Conservation (phyloP, 345 rosid species). For the Citrus trifoliata region DNA sequence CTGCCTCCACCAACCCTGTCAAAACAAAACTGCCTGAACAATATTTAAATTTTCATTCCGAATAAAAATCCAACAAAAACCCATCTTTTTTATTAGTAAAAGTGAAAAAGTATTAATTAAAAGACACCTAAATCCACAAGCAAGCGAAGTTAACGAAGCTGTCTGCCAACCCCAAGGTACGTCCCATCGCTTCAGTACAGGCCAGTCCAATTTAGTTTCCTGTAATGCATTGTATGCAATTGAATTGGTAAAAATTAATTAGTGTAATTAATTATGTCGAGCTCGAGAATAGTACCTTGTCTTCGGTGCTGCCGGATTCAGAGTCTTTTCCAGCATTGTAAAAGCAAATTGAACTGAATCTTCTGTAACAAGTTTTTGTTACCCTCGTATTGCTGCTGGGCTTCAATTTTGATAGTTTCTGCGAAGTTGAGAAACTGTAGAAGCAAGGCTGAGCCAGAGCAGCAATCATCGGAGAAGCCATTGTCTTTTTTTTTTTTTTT, state of each 20-base stretch:
- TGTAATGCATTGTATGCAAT: neutral
- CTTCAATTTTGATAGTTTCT: constrained; percentile 17
- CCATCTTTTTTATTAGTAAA: too few species aligned
- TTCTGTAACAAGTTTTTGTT: constrained; percentile 16
- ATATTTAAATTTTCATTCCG: constrained; percentile 29
- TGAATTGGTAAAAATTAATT: too few species aligned
- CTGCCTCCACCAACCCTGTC: constrained; percentile 78
- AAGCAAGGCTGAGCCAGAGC: constrained; percentile 42
- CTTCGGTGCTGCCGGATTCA: constrained; percentile 25
- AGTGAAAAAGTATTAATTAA: neutral
- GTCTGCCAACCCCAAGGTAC: constrained; percentile 96
- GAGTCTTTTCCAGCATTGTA: constrained; percentile 53
- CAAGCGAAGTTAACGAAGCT: constrained; percentile 74
- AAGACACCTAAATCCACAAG: constrained; percentile 82
- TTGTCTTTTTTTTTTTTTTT: neutral
- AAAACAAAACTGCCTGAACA: constrained; percentile 93
- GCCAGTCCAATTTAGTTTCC: constrained; percentile 49
- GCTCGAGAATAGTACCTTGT: constrained; percentile 15
- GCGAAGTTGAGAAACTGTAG: constrained; percentile 19
- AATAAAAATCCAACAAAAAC: neutral
- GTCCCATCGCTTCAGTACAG: constrained; percentile 76
- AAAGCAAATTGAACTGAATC: constrained; percentile 31
- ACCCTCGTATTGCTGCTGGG: constrained; percentile 18
- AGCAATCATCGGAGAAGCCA: constrained; percentile 38
- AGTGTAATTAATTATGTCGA: too few species aligned